These are phyloP conservation scores for Tricholoma terreum DNA, from an alignment of 768 basidiomycete genomes.

Conservation along the genomic window DNA sequence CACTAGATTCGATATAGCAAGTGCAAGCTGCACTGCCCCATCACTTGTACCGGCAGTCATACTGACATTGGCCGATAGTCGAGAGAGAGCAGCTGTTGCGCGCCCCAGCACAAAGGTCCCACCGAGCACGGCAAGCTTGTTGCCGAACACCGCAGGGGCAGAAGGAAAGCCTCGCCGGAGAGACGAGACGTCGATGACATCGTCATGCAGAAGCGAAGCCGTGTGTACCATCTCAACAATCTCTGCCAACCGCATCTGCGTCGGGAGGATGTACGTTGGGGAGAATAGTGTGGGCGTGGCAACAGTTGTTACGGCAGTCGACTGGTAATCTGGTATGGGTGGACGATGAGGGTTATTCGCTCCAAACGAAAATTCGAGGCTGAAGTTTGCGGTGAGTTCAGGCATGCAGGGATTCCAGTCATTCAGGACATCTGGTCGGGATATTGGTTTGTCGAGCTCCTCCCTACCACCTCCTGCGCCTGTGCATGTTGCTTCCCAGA, in stretches of 20 bases:
- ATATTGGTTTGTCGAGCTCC: conserved; percentile 70
- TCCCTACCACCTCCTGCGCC: conserved; percentile 48
- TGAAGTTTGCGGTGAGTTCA: conserved; percentile 55
- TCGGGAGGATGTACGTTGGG: conserved; percentile 57
- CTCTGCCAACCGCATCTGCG: conserved; percentile 89
- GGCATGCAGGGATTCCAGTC: conserved; percentile 86
- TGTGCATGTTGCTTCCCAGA: conserved; percentile 49
- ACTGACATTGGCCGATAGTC: conserved; percentile 35
- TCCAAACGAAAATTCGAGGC: conserved; percentile 36
- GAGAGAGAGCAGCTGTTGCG: conserved; percentile 73
- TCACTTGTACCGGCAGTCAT: conserved; percentile 54
- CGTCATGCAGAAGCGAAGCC: conserved; percentile 90
- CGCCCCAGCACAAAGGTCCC: conserved; percentile 91
- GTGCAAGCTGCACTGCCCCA: conserved; percentile 84
- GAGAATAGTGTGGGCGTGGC: conserved; percentile 16
- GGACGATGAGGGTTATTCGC: conserved; percentile 21
- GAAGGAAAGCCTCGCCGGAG: conserved; percentile 75
- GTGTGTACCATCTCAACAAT: conserved; percentile 97
- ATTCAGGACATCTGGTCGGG: conserved; percentile 72
- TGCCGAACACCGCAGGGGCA: conserved; percentile 83
- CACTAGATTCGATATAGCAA: conserved; percentile 83
- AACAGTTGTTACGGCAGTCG: conserved; percentile 8
- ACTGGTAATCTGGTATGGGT: conserved; percentile 25
- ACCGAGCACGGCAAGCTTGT: conserved; percentile 82
- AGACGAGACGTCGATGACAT: conserved; percentile 84